Conservation (phyloP, 306 rosid genomes). For the Medicago lupulina region DNA sequence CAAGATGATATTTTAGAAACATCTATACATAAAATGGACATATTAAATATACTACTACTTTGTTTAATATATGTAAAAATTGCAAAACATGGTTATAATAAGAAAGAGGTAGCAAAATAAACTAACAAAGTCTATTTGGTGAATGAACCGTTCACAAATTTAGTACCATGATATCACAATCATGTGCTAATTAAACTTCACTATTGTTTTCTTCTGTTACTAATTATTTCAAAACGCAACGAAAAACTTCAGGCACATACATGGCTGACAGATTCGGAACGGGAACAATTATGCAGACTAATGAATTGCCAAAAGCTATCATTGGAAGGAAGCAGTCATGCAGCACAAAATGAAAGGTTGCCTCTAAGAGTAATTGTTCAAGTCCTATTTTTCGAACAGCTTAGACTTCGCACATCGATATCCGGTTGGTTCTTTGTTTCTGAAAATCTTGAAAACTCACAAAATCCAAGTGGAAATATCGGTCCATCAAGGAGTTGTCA, state of each 20-base stretch:
- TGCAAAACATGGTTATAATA: too few species aligned
- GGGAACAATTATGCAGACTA: constrained; percentile 86
- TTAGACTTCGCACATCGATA: constrained; percentile 86
- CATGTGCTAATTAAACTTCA: too few species aligned
- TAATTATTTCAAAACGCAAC: constrained; percentile 16
- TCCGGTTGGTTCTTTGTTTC: constrained; percentile 92
- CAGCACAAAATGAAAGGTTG: constrained; percentile 86
- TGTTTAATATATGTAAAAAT: too few species aligned
- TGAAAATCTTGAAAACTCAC: constrained; percentile 68
- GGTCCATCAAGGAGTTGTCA: constrained; percentile 50
- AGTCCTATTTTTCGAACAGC: constrained; percentile 89
- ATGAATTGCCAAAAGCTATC: constrained; percentile 92
- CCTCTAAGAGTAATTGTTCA: constrained; percentile 87
- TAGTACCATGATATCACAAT: too few species aligned
- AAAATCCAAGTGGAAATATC: constrained; percentile 53
- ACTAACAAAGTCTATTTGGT: too few species aligned
- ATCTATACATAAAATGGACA: too few species aligned
- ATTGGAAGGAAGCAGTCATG: constrained; percentile 85
- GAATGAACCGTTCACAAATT: too few species aligned
- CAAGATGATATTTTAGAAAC: too few species aligned
- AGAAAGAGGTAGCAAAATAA: too few species aligned
- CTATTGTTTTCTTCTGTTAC: neutral
- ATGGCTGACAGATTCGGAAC: constrained; percentile 83
- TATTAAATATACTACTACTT: too few species aligned
- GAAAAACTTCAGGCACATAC: constrained; percentile 72